Base-by-base conservation (phyloP, 2,329 filamentous ascomycete species). In the Hyphodiscus sp. region DNA sequence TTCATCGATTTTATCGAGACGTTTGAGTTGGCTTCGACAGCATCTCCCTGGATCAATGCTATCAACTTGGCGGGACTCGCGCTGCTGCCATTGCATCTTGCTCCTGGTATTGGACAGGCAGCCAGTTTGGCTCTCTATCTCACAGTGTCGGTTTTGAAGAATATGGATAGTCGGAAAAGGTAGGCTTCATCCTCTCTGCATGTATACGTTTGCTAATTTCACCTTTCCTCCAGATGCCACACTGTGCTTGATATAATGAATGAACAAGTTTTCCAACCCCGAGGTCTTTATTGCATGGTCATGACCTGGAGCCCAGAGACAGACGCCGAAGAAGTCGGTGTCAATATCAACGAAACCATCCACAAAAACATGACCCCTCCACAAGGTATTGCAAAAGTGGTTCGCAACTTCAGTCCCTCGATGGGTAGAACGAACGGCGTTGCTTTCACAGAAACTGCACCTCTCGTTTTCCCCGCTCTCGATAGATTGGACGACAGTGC, bases 251-350 rank as follows among this genome's bases (percentile, higher is more conserved):
- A 81, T 57, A 66, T 70, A 45, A 71, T 80, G 57, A 83, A 83
- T 60, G 69, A 73, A 10, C 69, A 76, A 1, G 73, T 81, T 52
- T 84, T 83, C 63, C 73, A 70, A 42, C 79, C 81, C 0, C 72
- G 73, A 1, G 80, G 80, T 0, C 69, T 83, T 0, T 78, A 74
- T 64, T 74, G 71, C 52, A 67, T 79, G 41, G 69, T 84, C 38
- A 74, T 83, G 49, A 55, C 53, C 9, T 55, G 53, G 53, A 42
- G 47, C 18, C 53, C 53, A 1, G 49, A 50, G 20, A 20, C 45
- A 4, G 41, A 44, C 18, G 41, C 43, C 11, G 13, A 13, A 13
- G 23, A 45, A 30, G 42, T 33, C 9, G 49, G 41, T 20, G n/a
- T 41, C 20, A 50, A 30, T n/a, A 43, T 42, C 20, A 45, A 38